Percentiles rank a stretch among this genome's conserved stretches.
Conservation (phyloP, 1,284 basidiomycete genomes). For the Schizophyllum commune region DNA sequence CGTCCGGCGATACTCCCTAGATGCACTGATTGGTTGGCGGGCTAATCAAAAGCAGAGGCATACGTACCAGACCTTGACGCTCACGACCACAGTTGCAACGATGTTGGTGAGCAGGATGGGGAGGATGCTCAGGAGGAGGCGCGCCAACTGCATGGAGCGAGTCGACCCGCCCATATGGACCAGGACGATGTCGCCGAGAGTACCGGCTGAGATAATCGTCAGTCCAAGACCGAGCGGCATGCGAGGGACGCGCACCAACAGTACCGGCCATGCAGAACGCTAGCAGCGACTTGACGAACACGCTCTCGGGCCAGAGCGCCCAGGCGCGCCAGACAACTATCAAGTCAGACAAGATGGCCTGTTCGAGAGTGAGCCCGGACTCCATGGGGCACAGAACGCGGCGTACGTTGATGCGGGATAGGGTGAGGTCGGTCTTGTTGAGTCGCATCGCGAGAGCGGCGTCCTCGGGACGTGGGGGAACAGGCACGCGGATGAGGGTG, state of each 20-base stretch:
- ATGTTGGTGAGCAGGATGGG: conserved; percentile 10
- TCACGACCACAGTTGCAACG: conserved; percentile 5
- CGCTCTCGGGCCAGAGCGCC: conserved; percentile 10
- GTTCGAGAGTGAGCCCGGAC: neutral
- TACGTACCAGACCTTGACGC: conserved; percentile 9
- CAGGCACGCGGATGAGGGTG: neutral
- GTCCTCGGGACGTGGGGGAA: too few relatives aligned
- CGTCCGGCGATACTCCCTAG: conserved; percentile 9
- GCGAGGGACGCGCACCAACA: conserved; percentile 3
- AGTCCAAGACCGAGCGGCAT: conserved; percentile 5
- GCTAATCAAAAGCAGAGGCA: neutral
- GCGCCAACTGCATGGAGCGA: neutral
- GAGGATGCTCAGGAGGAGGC: conserved; percentile 10
- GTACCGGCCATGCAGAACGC: conserved; percentile 8
- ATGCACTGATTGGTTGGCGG: neutral
- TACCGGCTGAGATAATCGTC: conserved; percentile 5
- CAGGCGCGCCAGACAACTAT: conserved; percentile 11
- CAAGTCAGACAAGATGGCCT: conserved; percentile 9
- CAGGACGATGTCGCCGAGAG: conserved; percentile 3
- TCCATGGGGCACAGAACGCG: too few relatives aligned
- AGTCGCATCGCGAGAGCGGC: neutral
- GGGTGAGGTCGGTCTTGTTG: neutral
- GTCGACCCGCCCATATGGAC: neutral
- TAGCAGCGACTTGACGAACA: conserved; percentile 4
- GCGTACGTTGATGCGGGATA: neutral